Conservation (phyloP, 2,329 filamentous ascomycete species). For the Cladophialophora immunda region DNA sequence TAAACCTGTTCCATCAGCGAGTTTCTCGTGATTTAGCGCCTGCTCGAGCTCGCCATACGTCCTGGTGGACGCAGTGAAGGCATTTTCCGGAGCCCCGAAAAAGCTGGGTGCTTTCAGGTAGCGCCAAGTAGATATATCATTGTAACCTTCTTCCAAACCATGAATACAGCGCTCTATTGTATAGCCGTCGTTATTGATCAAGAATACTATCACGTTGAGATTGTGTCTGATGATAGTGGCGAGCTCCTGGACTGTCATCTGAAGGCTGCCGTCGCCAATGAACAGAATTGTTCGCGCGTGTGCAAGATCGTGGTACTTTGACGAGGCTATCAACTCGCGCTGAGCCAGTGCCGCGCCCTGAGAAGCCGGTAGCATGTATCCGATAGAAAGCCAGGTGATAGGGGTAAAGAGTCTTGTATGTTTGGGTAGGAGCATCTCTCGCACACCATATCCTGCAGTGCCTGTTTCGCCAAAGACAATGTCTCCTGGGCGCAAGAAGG, state of each 20-base stretch:
- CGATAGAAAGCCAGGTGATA: conserved; percentile 67
- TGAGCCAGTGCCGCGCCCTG: conserved; percentile 65
- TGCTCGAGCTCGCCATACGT: conserved; percentile 58
- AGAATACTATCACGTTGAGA: conserved; percentile 69
- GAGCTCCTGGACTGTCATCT: conserved; percentile 72
- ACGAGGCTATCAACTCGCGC: conserved; percentile 63
- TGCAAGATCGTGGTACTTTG: not conserved
- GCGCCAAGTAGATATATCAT: conserved; percentile 62
- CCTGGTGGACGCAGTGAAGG: conserved; percentile 50
- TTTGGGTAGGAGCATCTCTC: conserved; percentile 60
- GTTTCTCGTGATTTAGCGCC: conserved; percentile 48
- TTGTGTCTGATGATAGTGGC: conserved; percentile 67
- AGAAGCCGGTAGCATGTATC: conserved; percentile 66
- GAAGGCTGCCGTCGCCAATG: conserved; percentile 68
- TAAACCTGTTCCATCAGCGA: conserved; percentile 49
- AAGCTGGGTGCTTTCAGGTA: conserved; percentile 56
- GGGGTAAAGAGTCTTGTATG: conserved; percentile 58
- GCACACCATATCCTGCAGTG: conserved; percentile 65
- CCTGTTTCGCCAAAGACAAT: conserved; percentile 68
- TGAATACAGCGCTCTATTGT: conserved; percentile 68
- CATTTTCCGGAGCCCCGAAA: conserved; percentile 31
- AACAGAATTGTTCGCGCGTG: conserved; percentile 55
- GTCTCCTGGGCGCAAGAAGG: conserved; percentile 61
- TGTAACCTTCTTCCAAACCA: conserved; percentile 61
- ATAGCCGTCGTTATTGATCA: conserved; percentile 88